Percentiles rank a stretch among this genome's conserved stretches.
These are phyloP conservation scores for Amanita muscaria DNA, from an alignment of 768 basidiomycete species.

Conservation along the genomic window DNA sequence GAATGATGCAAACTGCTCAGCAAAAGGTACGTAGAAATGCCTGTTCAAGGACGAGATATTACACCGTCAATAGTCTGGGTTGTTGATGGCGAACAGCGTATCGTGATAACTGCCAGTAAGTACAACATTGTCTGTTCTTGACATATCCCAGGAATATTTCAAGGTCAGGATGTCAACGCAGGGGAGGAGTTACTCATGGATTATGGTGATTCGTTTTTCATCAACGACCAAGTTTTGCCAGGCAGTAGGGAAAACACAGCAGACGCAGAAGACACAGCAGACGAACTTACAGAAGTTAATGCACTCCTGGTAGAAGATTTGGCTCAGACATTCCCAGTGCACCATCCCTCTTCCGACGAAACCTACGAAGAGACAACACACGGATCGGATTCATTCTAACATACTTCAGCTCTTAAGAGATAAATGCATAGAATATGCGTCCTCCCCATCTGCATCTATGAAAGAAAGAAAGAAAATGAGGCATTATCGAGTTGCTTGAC, in stretches of 20 bases:
- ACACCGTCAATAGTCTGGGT: conserved; percentile 28
- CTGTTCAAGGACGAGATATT: background rate
- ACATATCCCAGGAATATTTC: conserved; percentile 1
- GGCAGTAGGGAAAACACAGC: background rate
- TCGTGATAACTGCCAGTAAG: conserved; percentile 54
- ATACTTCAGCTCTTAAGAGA: conserved; percentile 29
- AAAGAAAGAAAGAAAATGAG: background rate
- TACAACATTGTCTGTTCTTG: conserved; percentile 2
- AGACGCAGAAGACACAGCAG: background rate
- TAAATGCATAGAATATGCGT: conserved; percentile 87
- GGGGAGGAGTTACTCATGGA: conserved; percentile 14
- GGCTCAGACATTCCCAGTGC: background rate
- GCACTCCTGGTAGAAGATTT: background rate
- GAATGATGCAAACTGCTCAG: conserved; percentile 34
- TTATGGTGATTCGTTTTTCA: conserved; percentile 12
- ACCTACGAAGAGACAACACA: background rate
- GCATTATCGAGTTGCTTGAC: too few species aligned
- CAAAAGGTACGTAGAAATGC: conserved; percentile 27
- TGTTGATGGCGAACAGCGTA: conserved; percentile 61
- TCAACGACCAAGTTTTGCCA: background rate
- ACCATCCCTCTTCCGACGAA: background rate
- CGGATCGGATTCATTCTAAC: background rate
- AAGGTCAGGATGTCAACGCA: conserved; percentile 9
- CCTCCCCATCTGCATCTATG: conserved; percentile 89
- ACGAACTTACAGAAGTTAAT: background rate